Evolutionary conservation across 306 rosid species (phyloP), one percentile per base, ranked within the genome.

Genomic region (Sechiopsis laciniata): DNA sequence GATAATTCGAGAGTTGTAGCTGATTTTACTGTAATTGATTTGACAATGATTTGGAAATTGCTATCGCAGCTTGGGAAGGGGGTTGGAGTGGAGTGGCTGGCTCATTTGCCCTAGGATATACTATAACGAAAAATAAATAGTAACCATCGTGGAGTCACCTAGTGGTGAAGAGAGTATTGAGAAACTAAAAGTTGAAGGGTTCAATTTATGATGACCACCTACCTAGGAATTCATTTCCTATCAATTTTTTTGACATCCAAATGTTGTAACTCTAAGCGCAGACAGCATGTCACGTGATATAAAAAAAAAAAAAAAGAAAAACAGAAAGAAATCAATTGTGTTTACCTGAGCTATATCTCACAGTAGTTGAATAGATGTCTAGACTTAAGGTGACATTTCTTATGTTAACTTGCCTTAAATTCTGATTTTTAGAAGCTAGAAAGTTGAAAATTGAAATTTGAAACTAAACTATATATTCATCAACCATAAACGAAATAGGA

Each of bases 11-110:
- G 3, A 12, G 7, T 55, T 22, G 2, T 37, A 12, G 50, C 50
- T 50, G 2, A 69, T 21, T 69, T 69, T 12, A 9, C 56, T 46
- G 40, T 14, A 21, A 67, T 67, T 67, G 54, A 21, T 68, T 68
- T 67, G 55, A 5, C 29, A n/a, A 67, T 67, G 10, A 19, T 67
- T 0, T 21, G 20, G 73, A 11, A 55, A 45, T 66, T 19, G 32
- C 17, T 2, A 10, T 16, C 54, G 71, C 32, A 17, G 24, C 26
- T 20, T 65, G n/a, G 13, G 13, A 16, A 9, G 50, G 20, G 15
- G 20, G 15, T 0, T 69, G 11, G 57, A 68, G 20, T 68, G 57
- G 13, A 68, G 20, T 68, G 57, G 13, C 35, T 1, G 24, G 16
- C 22, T 42, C 40, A 21, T 17, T 65, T 65, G 54, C 53, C 29